Percentiles rank a stretch among this genome's conserved stretches.
phyloP scores from a whole-genome alignment of 2,329 filamentous ascomycete genomes.

The Hypoxylon sp. region DNA sequence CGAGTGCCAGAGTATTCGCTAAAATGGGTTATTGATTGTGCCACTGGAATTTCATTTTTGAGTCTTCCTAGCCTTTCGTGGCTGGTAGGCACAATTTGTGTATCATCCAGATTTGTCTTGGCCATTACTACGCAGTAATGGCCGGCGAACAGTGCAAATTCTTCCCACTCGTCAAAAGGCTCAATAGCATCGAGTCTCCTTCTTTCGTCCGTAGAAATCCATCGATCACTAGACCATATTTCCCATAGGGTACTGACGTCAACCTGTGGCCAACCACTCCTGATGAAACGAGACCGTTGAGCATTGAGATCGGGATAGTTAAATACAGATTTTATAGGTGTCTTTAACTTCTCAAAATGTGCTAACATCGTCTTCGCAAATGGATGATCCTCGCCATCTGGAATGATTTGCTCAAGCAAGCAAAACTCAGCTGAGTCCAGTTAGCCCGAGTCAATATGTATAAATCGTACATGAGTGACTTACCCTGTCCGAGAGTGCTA shows the following conservation, averaged over 20 bases:
- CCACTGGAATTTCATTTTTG: conserved; percentile 4
- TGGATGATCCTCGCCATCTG: conserved; percentile 81
- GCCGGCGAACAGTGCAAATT: conserved; percentile 85
- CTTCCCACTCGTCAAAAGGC: conserved; percentile 96
- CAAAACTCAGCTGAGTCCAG: conserved; percentile 78
- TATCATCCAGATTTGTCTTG: conserved; percentile 54
- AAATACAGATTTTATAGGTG: conserved; percentile 80
- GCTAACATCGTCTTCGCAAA: conserved; percentile 89
- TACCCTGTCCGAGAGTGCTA: conserved; percentile 77
- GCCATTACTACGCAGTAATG: conserved; percentile 88
- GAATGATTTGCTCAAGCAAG: conserved; percentile 87
- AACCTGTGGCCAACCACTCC: conserved; percentile 76
- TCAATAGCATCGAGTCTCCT: conserved; percentile 77
- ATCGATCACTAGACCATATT: conserved; percentile 79
- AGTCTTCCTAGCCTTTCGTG: conserved; percentile 2
- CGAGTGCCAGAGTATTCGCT: conserved; percentile 57
- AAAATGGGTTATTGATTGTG: conserved; percentile 50
- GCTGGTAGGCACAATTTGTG: background rate
- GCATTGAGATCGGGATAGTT: conserved; percentile 76
- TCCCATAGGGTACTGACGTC: conserved; percentile 82
- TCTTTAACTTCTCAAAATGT: conserved; percentile 86
- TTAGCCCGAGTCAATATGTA: conserved; percentile 32
- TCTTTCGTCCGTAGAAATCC: conserved; percentile 74
- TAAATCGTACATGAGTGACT: conserved; percentile 43
- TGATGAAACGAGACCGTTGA: conserved; percentile 77